Percentiles rank a stretch among this genome's conserved stretches.
phyloP scores from a whole-genome alignment of 2,329 filamentous ascomycete species.

The Fusarium pilosicola region DNA sequence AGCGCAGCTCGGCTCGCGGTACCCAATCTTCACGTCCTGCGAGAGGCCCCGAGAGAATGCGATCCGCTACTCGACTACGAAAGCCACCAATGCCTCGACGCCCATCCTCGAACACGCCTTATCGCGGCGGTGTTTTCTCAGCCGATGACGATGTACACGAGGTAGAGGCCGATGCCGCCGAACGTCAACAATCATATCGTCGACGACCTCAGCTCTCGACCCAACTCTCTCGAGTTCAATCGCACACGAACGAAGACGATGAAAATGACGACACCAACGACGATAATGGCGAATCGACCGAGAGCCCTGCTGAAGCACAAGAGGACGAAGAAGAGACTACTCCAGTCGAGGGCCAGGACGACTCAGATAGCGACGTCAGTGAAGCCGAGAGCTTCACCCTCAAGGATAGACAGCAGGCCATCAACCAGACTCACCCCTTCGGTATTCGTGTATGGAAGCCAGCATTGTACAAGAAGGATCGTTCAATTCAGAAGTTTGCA shows the following conservation, averaged over 20 bases:
- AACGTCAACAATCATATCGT: conserved; percentile 55
- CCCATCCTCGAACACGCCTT: conserved; percentile 75
- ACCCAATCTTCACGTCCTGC: conserved; percentile 52
- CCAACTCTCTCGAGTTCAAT: conserved; percentile 56
- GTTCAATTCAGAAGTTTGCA: conserved; percentile 94
- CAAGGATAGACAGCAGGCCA: conserved; percentile 95
- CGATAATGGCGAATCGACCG: conserved; percentile 33
- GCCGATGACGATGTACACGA: conserved; percentile 88
- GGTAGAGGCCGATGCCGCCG: conserved; percentile 74
- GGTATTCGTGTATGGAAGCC: conserved; percentile 99
- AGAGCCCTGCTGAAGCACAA: conserved; percentile 43
- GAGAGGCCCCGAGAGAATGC: conserved; percentile 59
- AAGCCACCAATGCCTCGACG: conserved; percentile 80
- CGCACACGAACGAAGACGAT: conserved; percentile 42
- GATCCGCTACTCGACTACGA: conserved; percentile 62
- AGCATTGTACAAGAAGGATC: conserved; percentile 95
- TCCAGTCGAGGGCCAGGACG: conserved; percentile 59
- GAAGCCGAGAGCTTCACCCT: conserved; percentile 98
- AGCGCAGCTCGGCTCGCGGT: conserved; percentile 51
- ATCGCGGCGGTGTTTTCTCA: conserved; percentile 88
- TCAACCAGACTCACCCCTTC: conserved; percentile 98
- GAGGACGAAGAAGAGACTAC: conserved; percentile 48
- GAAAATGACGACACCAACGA: conserved; percentile 36
- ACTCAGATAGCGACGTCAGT: conserved; percentile 79
- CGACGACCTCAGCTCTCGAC: conserved; percentile 49